Evolutionary conservation across 495 filamentous ascomycete species (phyloP).

Genomic region (Xylaria intraflava): DNA sequence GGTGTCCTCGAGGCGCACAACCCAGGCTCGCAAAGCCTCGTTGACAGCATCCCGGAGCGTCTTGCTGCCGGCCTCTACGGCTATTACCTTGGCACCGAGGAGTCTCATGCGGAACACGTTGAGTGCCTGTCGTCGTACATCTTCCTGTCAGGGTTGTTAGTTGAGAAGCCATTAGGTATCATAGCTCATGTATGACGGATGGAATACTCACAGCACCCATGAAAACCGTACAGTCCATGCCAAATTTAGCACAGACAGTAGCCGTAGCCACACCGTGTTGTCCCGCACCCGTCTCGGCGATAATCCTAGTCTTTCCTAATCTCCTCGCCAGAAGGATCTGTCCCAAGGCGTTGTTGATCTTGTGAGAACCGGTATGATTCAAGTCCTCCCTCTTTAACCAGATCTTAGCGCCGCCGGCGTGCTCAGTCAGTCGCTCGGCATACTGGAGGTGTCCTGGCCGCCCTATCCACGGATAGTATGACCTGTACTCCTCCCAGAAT

Average conservation of each 20-base stretch:
- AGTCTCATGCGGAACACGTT: constrained; percentile 97
- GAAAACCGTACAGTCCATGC: constrained; percentile 90
- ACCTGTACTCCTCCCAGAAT: constrained; percentile 96
- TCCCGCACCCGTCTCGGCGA: constrained; percentile 93
- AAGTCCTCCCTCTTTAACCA: constrained; percentile 94
- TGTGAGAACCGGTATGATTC: constrained; percentile 82
- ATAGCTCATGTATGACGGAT: not conserved
- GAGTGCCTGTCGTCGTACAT: constrained; percentile 84
- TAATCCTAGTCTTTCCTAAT: constrained; percentile 87
- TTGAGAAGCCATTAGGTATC: not conserved
- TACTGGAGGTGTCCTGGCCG: constrained; percentile 86
- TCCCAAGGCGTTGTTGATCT: constrained; percentile 95
- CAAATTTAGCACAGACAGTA: constrained; percentile 93
- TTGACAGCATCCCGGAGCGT: constrained; percentile 95
- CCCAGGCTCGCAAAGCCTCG: constrained; percentile 85
- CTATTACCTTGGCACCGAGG: constrained; percentile 81
- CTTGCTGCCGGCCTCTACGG: constrained; percentile 76
- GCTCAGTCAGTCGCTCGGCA: constrained; percentile 78
- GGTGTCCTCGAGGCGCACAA: constrained; percentile 76
- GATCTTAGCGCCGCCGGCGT: constrained; percentile 86
- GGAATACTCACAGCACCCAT: constrained; percentile 65
- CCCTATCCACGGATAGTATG: constrained; percentile 97
- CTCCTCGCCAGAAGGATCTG: constrained; percentile 76
- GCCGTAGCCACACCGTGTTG: constrained; percentile 95
- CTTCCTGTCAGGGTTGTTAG: constrained; percentile 48